Conservation (phyloP, 164 flowering plant genomes). For the Litsea cubeba region DNA sequence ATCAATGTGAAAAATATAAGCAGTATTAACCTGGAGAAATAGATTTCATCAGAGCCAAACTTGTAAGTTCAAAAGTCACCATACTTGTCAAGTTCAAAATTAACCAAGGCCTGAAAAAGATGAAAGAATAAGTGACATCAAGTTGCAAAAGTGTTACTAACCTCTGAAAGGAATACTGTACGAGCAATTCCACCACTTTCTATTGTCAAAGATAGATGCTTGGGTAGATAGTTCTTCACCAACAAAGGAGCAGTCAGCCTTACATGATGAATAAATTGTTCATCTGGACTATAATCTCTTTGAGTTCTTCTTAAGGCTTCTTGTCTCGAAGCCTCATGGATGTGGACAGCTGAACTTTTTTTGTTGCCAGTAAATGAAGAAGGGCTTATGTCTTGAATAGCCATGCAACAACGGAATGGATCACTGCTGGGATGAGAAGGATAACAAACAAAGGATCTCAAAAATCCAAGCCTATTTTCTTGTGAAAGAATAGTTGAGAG, state of each 20-base stretch:
- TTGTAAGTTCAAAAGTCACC: background rate
- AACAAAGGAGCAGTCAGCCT: constrained; percentile 67
- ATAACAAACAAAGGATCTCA: constrained; percentile 83
- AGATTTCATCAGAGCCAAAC: background rate
- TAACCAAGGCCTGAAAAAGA: background rate
- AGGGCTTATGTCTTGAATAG: constrained; percentile 53
- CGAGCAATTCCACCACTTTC: constrained; percentile 67
- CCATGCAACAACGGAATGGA: constrained; percentile 88
- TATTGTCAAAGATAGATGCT: constrained; percentile 43
- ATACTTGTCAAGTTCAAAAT: background rate
- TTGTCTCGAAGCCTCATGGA: constrained; percentile 12
- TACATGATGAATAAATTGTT: constrained; percentile 48
- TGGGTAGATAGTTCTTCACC: constrained; percentile 69
- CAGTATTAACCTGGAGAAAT: constrained; percentile 56
- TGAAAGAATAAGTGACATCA: background rate
- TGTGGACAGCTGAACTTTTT: constrained; percentile 20
- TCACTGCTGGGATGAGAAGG: constrained; percentile 84
- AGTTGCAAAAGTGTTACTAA: constrained; percentile 23
- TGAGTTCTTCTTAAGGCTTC: constrained; percentile 1
- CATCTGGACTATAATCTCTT: constrained; percentile 23
- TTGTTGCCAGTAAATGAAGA: constrained; percentile 27
- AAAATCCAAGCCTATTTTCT: constrained; percentile 59
- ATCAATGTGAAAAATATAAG: constrained; percentile 65
- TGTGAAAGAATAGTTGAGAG: constrained; percentile 59
- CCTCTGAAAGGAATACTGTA: constrained; percentile 59